A percentile compares a stretch with the other conserved stretches of the same genome.
Conservation (phyloP, 1,139 yeast genomes). For the Zygosaccharomyces pseudobailii region DNA sequence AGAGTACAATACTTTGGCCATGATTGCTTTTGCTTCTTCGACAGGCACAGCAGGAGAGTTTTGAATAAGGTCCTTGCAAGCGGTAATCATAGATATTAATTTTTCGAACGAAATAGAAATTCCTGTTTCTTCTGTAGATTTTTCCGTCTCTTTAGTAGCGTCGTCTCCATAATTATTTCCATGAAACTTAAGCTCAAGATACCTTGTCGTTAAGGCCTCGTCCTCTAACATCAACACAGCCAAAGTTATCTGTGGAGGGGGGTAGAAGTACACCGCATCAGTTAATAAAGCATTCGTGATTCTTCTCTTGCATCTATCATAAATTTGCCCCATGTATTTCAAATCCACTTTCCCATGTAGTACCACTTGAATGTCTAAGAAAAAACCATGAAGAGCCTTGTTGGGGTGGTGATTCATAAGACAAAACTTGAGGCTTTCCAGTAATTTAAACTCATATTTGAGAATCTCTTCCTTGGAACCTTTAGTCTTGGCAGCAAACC, state of each 20-base stretch:
- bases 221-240: constrained; percentile 74
- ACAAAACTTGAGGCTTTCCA: constrained; percentile 74
- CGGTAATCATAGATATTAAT: constrained; percentile 42
- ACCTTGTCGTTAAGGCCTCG: constrained; percentile 57
- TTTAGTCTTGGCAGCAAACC: constrained; percentile 69
- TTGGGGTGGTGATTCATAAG: constrained; percentile 83
- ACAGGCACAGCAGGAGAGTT: constrained; percentile 44
- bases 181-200: constrained; percentile 55
- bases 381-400: constrained; percentile 86
- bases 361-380: constrained; percentile 75
- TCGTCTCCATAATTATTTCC: constrained; percentile 15
- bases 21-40: constrained; percentile 59
- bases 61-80: constrained; percentile 48
- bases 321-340: constrained; percentile 42
- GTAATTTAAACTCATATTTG: constrained; percentile 69
- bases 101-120: constrained; percentile 37
- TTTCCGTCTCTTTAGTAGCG: constrained; percentile 12
- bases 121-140: constrained; percentile 7
- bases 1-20: constrained; percentile 58
- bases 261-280: constrained; percentile 68
- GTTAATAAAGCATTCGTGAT: constrained; percentile 64
- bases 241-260: constrained; percentile 94
- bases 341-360: constrained; percentile 39
- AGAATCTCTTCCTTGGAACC: constrained; percentile 62
- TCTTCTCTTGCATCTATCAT: constrained; percentile 64